Evolutionary conservation across 1,139 yeast species (phyloP), one percentile per base, ranked within the genome.

Genomic region (Yamadazyma triangularis): DNA sequence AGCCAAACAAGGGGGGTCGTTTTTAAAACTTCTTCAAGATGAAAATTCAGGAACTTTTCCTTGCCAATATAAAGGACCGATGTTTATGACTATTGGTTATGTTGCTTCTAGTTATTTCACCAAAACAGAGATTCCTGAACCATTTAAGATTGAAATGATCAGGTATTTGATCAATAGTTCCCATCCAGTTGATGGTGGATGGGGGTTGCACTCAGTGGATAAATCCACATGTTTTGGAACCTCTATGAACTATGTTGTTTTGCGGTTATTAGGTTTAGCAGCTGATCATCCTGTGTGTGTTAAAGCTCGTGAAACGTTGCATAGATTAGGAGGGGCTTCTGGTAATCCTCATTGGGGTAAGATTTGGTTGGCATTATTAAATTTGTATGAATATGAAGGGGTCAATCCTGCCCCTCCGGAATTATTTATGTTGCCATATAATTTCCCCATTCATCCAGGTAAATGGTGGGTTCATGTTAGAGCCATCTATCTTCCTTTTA

Each of bases 391-490:
- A 24, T 93, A 97, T 96, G 94, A 84, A 41, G 98, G 98, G 30
- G 96, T 91, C 6, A 93, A 93, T 46, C 98, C 99, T 2, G 95
- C 96, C 2, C 98, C 98, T 2, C 93, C 97, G 2, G 99, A 93
- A 54, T 60, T 89, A 31, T 93, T 96, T 94, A 60, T 83, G 42
- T 58, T 91, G 28, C 99, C 98, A 2, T 85, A 87, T 41, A 52
- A 68, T 30, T 47, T 81, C 2, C 95, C 96, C 0, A 66, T 88
- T 25, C 98, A 91, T 52, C 98, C 99, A 1, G 95, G 91, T 18
- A 73, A 87, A 51, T 93, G 97, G 98, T 93, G 99, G 99, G 96
- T 91, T 18, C 99, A 93, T 51, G 91, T 96, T 0, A 65, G 99
- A 35, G 96, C 94, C 1, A 87, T 93, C 21, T 91, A 89, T 49